Percentiles rank a stretch among this genome's conserved stretches.
Conservation (phyloP, 257 asterid species). For the Solanum lycopersicoides region DNA sequence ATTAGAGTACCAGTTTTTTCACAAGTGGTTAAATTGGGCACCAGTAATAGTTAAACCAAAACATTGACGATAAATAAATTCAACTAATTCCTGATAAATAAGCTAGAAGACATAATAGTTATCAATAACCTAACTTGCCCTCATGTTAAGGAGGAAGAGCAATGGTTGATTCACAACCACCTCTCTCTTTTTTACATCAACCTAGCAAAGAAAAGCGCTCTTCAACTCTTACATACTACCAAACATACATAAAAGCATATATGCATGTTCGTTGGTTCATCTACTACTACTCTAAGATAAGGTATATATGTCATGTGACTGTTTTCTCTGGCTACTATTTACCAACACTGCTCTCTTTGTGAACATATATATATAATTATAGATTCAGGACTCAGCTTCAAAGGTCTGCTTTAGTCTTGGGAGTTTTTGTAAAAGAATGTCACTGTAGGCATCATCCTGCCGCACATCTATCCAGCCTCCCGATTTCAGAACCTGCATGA, state of each 20-base stretch:
- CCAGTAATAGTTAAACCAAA: background rate
- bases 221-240: background rate
- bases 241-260: background rate
- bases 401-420: conserved; percentile 24
- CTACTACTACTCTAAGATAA: background rate
- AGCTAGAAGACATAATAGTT: background rate
- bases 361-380: too few species aligned
- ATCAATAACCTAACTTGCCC: background rate
- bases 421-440: conserved; percentile 35
- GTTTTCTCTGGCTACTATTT: background rate
- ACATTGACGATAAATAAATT: background rate
- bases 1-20: background rate
- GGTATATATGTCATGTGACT: background rate
- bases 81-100: background rate
- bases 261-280: background rate
- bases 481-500: conserved; percentile 55
- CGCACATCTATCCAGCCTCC: conserved; percentile 45
- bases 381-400: conserved; percentile 1
- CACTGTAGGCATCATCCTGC: conserved; percentile 47
- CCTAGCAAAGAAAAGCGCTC: background rate
- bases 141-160: background rate
- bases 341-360: background rate
- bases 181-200: background rate
- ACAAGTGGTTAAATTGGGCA: background rate
- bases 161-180: background rate